Evolutionary conservation across 176 grass and related monocot species (phyloP).

Genomic region (Elaeis guineensis): DNA sequence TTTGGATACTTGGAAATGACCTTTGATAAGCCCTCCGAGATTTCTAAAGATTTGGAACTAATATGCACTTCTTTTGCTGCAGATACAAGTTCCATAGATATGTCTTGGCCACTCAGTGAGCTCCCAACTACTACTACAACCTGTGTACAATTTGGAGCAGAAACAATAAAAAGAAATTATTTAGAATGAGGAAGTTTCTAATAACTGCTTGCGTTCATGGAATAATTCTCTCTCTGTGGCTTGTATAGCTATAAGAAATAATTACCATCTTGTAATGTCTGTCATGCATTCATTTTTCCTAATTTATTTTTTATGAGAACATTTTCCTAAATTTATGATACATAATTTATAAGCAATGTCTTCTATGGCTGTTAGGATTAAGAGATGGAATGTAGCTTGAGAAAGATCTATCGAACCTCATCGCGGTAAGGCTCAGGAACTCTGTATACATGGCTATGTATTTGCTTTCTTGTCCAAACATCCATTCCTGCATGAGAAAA

Average conservation of each 20-base stretch:
- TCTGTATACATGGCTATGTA: conserved; percentile 43
- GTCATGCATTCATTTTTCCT: no score
- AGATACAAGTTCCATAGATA: conserved; percentile 16
- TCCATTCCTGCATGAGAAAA: conserved; percentile 18
- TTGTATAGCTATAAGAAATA: no score
- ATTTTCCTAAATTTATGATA: no score
- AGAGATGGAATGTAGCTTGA: not conserved
- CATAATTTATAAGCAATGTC: no score
- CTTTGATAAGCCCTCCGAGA: not conserved
- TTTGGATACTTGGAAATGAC: conserved; percentile 6
- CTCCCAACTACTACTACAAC: conserved; percentile 26
- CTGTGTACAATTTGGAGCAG: not conserved
- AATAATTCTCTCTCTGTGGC: no score
- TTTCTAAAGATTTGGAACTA: conserved; percentile 13
- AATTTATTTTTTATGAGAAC: no score
- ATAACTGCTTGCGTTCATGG: no score
- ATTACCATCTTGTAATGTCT: no score
- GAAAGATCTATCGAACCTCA: conserved; percentile 8
- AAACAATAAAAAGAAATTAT: not conserved
- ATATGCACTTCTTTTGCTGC: conserved; percentile 26
- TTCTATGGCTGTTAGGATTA: no score
- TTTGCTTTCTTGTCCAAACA: conserved; percentile 21
- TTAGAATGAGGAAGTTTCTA: no score
- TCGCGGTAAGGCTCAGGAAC: conserved; percentile 8
- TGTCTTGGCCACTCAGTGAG: conserved; percentile 25